A percentile compares a stretch with the other conserved stretches of the same genome.
Evolutionary conservation across 2,329 filamentous ascomycete genomes (phyloP).

Genomic region (Talaromyces sp.): DNA sequence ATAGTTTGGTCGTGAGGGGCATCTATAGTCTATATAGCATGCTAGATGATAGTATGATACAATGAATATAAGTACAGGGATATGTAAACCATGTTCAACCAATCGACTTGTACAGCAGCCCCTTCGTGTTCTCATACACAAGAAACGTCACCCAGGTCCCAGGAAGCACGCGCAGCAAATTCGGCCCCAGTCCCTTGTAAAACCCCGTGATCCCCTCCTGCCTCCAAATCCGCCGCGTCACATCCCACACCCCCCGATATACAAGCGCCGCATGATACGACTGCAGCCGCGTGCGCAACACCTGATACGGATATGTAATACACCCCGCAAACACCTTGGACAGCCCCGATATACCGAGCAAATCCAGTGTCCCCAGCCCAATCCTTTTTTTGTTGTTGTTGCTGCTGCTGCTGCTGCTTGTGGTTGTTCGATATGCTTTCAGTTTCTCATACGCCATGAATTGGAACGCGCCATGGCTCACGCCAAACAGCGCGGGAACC

Average conservation of each 20-base stretch:
- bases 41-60: neutral
- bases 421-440: conserved; percentile 58
- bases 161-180: conserved; percentile 83
- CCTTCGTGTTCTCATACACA: conserved; percentile 91
- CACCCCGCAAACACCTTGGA: conserved; percentile 87
- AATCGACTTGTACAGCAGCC: conserved; percentile 38
- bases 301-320: conserved; percentile 91
- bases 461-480: conserved; percentile 88
- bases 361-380: conserved; percentile 65
- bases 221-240: conserved; percentile 66
- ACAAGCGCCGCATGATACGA: conserved; percentile 67
- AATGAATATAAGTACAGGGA: neutral
- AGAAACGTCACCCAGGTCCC: conserved; percentile 95
- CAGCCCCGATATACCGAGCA: conserved; percentile 69
- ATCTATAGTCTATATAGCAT: neutral
- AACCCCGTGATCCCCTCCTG: conserved; percentile 79
- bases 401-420: too few species aligned
- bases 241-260: conserved; percentile 69
- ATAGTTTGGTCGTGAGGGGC: neutral
- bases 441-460: conserved; percentile 88
- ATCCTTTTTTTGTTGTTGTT: conserved; percentile 9
- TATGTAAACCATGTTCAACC: neutral
- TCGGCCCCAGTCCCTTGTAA: conserved; percentile 85
- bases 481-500: conserved; percentile 74
- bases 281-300: conserved; percentile 81